These are phyloP conservation scores for Naganishia liquefaciens DNA, from an alignment of 1,284 basidiomycete genomes.

Conservation along the genomic window DNA sequence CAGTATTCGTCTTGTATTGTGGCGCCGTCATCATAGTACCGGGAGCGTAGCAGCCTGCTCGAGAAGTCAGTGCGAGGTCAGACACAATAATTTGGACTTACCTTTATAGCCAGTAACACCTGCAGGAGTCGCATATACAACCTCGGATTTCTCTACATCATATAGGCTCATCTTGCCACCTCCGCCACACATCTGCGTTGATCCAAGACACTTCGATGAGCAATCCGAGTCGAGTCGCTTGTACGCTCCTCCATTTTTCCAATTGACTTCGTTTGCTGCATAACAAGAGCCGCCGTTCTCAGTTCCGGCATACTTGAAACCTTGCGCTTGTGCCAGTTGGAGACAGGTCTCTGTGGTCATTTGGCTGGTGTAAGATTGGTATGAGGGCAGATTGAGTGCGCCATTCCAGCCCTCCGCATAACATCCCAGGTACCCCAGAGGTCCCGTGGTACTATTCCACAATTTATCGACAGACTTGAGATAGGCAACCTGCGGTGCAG, in stretches of 20 bases:
- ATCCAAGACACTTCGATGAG: constrained; percentile 20
- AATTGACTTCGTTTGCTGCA: constrained; percentile 22
- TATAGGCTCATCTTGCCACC: constrained; percentile 17
- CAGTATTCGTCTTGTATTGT: constrained; percentile 3
- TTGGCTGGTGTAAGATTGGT: constrained; percentile 16
- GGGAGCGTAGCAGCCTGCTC: constrained; percentile 20
- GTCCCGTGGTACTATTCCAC: constrained; percentile 29
- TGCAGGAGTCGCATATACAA: constrained; percentile 5
- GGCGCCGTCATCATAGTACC: constrained; percentile 17
- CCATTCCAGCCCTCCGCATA: constrained; percentile 34
- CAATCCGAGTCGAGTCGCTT: constrained; percentile 21
- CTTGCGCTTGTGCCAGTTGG: constrained; percentile 18
- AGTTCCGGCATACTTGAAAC: constrained; percentile 22
- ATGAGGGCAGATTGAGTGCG: constrained; percentile 4
- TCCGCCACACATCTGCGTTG: constrained; percentile 17
- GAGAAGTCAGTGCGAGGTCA: neutral
- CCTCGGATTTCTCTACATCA: constrained; percentile 1
- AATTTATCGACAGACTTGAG: neutral
- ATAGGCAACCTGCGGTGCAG: constrained; percentile 8
- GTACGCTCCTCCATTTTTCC: constrained; percentile 19
- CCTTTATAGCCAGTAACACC: constrained; percentile 13
- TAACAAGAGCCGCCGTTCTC: constrained; percentile 25
- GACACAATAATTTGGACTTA: neutral
- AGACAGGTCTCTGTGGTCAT: constrained; percentile 18
- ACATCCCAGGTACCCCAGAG: constrained; percentile 37